Conservation (phyloP, 208 protist genomes). For the Trypanosoma theileri region DNA sequence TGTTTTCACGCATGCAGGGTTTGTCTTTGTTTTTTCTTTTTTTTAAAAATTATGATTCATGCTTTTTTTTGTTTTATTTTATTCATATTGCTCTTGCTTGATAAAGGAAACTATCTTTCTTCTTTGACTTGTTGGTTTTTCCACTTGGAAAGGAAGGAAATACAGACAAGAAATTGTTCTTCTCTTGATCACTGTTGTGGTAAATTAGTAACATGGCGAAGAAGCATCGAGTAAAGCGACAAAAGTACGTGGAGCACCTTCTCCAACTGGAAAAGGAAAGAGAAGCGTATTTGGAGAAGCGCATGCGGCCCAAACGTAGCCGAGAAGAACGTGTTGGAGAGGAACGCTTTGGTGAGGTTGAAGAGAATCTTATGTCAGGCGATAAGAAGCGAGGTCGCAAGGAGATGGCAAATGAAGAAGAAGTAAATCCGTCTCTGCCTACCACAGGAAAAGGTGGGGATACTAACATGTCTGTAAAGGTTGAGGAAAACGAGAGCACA, state of each 20-base stretch:
- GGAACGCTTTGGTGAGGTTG: constrained; percentile 29
- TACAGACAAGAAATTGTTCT: not conserved
- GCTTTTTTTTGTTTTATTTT: not conserved
- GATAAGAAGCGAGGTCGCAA: constrained; percentile 27
- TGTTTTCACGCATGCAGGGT: too few species aligned
- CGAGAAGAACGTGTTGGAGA: constrained; percentile 53
- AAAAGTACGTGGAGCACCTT: constrained; percentile 82
- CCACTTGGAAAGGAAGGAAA: not conserved
- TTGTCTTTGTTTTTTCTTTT: too few species aligned
- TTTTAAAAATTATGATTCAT: not conserved
- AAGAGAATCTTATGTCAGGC: constrained; percentile 18
- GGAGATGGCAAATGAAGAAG: constrained; percentile 23
- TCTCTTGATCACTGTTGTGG: not conserved
- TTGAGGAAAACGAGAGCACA: not conserved
- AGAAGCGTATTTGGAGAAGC: constrained; percentile 74
- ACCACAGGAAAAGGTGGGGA: not conserved
- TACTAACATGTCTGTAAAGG: not conserved
- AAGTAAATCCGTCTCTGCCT: not conserved
- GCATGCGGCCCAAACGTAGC: constrained; percentile 58
- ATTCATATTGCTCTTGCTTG: too few species aligned
- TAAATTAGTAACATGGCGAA: constrained; percentile 58
- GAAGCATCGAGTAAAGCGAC: constrained; percentile 87
- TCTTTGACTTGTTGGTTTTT: not conserved
- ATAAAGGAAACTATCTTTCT: not conserved
- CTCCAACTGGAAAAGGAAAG: constrained; percentile 68